phyloP scores from a whole-genome alignment of 2,329 filamentous ascomycete genomes.

The Tolypocladium cylindrosporum region DNA sequence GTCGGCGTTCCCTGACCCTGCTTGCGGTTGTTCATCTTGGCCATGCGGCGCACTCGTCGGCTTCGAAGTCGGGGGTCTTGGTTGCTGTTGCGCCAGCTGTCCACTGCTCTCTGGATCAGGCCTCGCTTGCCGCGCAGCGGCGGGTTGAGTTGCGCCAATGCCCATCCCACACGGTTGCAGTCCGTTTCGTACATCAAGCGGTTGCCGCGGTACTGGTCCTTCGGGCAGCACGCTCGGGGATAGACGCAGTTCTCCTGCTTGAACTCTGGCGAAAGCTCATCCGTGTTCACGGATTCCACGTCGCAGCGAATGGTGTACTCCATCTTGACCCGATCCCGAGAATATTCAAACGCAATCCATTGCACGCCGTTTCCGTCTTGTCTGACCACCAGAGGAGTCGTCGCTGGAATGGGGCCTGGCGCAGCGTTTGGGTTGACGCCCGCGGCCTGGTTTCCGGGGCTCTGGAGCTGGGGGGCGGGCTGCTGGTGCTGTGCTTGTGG shows the following conservation, averaged over 20 bases:
- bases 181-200: slow-evolving; percentile 94
- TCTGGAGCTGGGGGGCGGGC: slow-evolving; percentile 27
- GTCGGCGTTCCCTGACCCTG: slow-evolving; percentile 49
- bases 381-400: slow-evolving; percentile 84
- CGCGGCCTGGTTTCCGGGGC: slow-evolving; percentile 23
- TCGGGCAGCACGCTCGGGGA: slow-evolving; percentile 84
- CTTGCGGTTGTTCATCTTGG: slow-evolving; percentile 88
- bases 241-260: slow-evolving; percentile 99
- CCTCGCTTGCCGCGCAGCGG: slow-evolving; percentile 87
- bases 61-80: slow-evolving; percentile 87
- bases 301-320: slow-evolving; percentile 98
- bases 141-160: slow-evolving; percentile 84
- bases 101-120: slow-evolving; percentile 90
- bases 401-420: slow-evolving; percentile 91
- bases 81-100: slow-evolving; percentile 99
- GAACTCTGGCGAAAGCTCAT: slow-evolving; percentile 76
- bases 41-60: slow-evolving; percentile 85
- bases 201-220: slow-evolving; percentile 95
- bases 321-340: slow-evolving; percentile 95
- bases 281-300: slow-evolving; percentile 90
- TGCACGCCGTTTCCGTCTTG: slow-evolving; percentile 96
- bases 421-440: slow-evolving; percentile 82
- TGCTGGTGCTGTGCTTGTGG: slow-evolving; percentile 25
- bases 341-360: slow-evolving; percentile 99
- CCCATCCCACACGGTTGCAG: slow-evolving; percentile 99